These are phyloP conservation scores for Rhodotorula taiwanensis DNA, from an alignment of 768 basidiomycete species.

Conservation along the genomic window DNA sequence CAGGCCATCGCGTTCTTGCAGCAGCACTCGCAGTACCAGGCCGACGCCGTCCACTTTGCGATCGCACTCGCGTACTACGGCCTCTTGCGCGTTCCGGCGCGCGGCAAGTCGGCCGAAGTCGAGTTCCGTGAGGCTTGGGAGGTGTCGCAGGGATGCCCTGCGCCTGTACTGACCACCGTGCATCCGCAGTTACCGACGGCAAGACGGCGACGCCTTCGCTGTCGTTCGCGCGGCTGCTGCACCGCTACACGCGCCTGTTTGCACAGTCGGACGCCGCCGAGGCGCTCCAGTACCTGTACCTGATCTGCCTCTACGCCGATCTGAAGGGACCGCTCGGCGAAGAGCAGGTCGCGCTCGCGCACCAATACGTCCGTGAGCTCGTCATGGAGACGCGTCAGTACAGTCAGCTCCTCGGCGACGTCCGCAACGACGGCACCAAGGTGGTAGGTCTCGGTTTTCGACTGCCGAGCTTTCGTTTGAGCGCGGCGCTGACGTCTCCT, in stretches of 20 bases:
- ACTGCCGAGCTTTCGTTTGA: not conserved
- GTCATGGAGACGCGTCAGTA: slow-evolving; percentile 52
- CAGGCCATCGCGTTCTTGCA: slow-evolving; percentile 86
- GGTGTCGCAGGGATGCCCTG: not conserved
- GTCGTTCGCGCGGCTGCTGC: slow-evolving; percentile 67
- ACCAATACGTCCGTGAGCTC: slow-evolving; percentile 47
- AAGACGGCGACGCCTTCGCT: slow-evolving; percentile 39
- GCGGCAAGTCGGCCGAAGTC: slow-evolving; percentile 74
- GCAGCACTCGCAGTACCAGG: slow-evolving; percentile 76
- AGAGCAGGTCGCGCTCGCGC: slow-evolving; percentile 58
- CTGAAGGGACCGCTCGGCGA: slow-evolving; percentile 47
- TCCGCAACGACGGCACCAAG: slow-evolving; percentile 77
- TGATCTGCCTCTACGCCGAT: slow-evolving; percentile 69
- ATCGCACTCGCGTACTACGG: slow-evolving; percentile 91
- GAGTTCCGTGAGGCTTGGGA: slow-evolving; percentile 55
- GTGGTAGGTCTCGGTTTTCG: slow-evolving; percentile 56
- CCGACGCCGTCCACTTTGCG: slow-evolving; percentile 90
- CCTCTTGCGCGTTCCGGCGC: slow-evolving; percentile 70
- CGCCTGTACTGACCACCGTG: not conserved
- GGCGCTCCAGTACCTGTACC: slow-evolving; percentile 89
- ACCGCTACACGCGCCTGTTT: slow-evolving; percentile 88
- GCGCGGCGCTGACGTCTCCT: not conserved
- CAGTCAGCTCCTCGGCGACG: slow-evolving; percentile 91
- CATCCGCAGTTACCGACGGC: slow-evolving; percentile 57
- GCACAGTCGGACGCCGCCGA: slow-evolving; percentile 87